Conservation (phyloP, 805 yeast species). For the Brettanomyces naardenensis region DNA sequence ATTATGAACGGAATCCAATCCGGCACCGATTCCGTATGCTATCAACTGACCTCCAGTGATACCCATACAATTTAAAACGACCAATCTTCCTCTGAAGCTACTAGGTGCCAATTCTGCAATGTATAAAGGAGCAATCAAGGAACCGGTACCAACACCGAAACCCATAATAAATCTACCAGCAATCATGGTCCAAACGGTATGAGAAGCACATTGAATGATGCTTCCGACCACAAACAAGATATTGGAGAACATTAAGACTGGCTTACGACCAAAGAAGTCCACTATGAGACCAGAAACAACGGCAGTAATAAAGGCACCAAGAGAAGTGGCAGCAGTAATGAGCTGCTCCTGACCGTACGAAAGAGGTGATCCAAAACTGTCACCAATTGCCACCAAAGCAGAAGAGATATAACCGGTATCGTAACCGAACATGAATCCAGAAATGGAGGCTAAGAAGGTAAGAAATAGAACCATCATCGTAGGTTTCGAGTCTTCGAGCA, state of each 20-base stretch:
- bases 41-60: slow-evolving; percentile 93
- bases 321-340: slow-evolving; percentile 89
- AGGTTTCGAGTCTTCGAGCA: slow-evolving; percentile 43
- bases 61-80: slow-evolving; percentile 80
- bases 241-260: slow-evolving; percentile 77
- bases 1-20: slow-evolving; percentile 57
- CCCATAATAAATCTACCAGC: slow-evolving; percentile 91
- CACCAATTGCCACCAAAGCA: slow-evolving; percentile 79
- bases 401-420: slow-evolving; percentile 96
- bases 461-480: slow-evolving; percentile 58
- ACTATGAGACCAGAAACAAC: slow-evolving; percentile 74
- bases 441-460: slow-evolving; percentile 75
- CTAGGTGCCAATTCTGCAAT: slow-evolving; percentile 91
- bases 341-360: slow-evolving; percentile 78
- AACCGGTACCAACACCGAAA: slow-evolving; percentile 93
- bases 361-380: slow-evolving; percentile 56
- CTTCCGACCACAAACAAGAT: slow-evolving; percentile 80
- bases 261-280: slow-evolving; percentile 78
- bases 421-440: slow-evolving; percentile 96
- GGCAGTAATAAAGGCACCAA: slow-evolving; percentile 85
- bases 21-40: slow-evolving; percentile 93
- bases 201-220: slow-evolving; percentile 72
- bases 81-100: slow-evolving; percentile 83
- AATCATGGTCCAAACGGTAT: slow-evolving; percentile 84
- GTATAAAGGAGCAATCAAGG: slow-evolving; percentile 89